Base-by-base conservation (phyloP, 352 stramenopile genomes). In the Aphanomyces euteiches region DNA sequence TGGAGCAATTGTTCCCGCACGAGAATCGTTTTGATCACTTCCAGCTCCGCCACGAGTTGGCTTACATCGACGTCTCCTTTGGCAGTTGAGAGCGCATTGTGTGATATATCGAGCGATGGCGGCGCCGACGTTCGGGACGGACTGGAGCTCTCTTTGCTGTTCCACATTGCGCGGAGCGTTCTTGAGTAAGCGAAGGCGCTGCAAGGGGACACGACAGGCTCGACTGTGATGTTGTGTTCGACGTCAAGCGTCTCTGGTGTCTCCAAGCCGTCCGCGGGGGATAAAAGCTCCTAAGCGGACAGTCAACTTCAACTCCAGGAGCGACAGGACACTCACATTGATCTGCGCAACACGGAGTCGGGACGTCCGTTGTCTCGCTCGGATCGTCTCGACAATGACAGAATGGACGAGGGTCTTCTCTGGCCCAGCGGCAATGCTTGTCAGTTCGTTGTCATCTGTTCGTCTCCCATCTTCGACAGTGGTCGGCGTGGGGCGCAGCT, bases 1-100 rank as follows among this genome's bases (percentile, higher is more conserved):
- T 67, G 41, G n/a, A 67, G 34, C 10, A 56, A n/a, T 10, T 48
- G 38, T 56, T 67, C 59, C 19, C 59, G 59, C 6, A 67, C n/a
- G 19, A 67, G 28, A 13, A 67, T 67, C 10, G 38, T n/a, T 40
- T 67, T 67, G 59, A 67, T 56, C 12, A 50, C 43, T 28, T 67
- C 39, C 38, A 67, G 54, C 21, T 67, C 59, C 4, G 39, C 59
- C 1, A 67, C 59, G 4, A 67, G 4, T 5, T 67, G 39, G 7
- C 34, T 17, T 8, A 45, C 7, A 8, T 37, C 36, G 10, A 67
- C 59, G 59, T 67, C 59, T 3, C 59, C 59, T 36, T 37, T 43
- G 59, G 21, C 34, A 8, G 19, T 34, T 7, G 59, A 67, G 7
- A 50, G 37, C 57, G 57, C 12, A 5, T 19, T 19, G 21, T 67